phyloP scores from a whole-genome alignment of 2,329 filamentous ascomycete genomes.

The Torrubiella hemipterigena region DNA sequence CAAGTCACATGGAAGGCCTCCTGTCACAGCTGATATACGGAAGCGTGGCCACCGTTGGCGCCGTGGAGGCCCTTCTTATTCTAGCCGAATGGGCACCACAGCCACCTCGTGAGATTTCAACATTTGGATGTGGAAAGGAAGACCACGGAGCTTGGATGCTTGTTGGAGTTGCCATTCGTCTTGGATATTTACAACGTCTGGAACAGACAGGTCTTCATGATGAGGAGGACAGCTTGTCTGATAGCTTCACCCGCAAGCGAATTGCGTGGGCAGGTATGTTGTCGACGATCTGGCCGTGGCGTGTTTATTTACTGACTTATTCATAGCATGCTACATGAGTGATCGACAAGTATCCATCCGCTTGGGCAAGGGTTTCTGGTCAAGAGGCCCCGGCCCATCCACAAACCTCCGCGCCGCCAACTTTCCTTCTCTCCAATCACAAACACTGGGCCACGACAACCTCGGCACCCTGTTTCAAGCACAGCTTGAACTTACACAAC shows the following conservation, averaged over 20 bases:
- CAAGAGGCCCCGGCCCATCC: conserved; percentile 55
- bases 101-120: conserved; percentile 46
- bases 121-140: conserved; percentile 60
- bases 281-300: too few relatives aligned
- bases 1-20: conserved; percentile 57
- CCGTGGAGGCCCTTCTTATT: conserved; percentile 57
- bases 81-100: conserved; percentile 66
- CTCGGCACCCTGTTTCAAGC: conserved; percentile 59
- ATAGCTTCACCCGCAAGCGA: conserved; percentile 48
- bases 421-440: conserved; percentile 53
- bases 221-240: conserved; percentile 45
- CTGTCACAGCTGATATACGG: conserved; percentile 56
- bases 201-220: conserved; percentile 57
- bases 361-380: conserved; percentile 64
- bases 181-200: conserved; percentile 58
- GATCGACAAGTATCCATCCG: conserved; percentile 59
- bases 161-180: conserved; percentile 55
- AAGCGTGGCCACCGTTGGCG: conserved; percentile 54
- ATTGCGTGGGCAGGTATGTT: conserved; percentile 52
- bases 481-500: conserved; percentile 56
- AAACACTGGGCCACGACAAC: conserved; percentile 48
- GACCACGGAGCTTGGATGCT: conserved; percentile 70
- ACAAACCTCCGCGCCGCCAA: conserved; percentile 53
- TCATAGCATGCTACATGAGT: conserved; percentile 47
- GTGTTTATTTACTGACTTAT: background rate